These are phyloP conservation scores for Fusarium decemcellulare DNA, from an alignment of 2,329 filamentous ascomycete species.

Conservation along the genomic window DNA sequence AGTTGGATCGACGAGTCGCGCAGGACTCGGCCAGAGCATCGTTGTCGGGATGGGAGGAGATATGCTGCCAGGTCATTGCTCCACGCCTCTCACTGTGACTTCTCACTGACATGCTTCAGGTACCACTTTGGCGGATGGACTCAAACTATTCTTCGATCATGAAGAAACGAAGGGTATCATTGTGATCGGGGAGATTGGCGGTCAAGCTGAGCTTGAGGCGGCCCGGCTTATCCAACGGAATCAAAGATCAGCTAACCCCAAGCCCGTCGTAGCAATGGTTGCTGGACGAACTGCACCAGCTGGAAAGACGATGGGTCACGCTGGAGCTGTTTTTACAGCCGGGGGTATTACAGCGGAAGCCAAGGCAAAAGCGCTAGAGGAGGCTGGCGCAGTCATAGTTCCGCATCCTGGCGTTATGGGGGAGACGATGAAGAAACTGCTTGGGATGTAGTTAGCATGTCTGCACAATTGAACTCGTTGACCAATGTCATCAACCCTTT, in stretches of 20 bases:
- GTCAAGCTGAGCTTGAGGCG: slow-evolving; percentile 77
- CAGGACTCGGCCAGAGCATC: slow-evolving; percentile 82
- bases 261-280: slow-evolving; percentile 75
- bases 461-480: too few species aligned
- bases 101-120: slow-evolving; percentile 21
- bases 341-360: slow-evolving; percentile 50
- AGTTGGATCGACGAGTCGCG: slow-evolving; percentile 79
- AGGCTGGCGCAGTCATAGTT: slow-evolving; percentile 55
- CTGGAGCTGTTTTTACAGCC: slow-evolving; percentile 69
- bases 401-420: slow-evolving; percentile 58
- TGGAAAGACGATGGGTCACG: slow-evolving; percentile 79
- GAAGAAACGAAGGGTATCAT: slow-evolving; percentile 79
- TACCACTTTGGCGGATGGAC: slow-evolving; percentile 80
- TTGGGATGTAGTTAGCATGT: slow-evolving; percentile 26
- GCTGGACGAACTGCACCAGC: slow-evolving; percentile 73
- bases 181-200: slow-evolving; percentile 80
- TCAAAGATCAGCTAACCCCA: slow-evolving; percentile 69
- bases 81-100: rapidly evolving
- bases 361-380: slow-evolving; percentile 52
- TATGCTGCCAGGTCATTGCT: slow-evolving; percentile 70
- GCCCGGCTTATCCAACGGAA: slow-evolving; percentile 81
- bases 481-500: too few species aligned
- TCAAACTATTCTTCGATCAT: slow-evolving; percentile 77
- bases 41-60: slow-evolving; percentile 86
- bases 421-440: slow-evolving; percentile 50